These are phyloP conservation scores for Scedosporium aurantiacum DNA, from an alignment of 2,329 filamentous ascomycete genomes.

Conservation along the genomic window DNA sequence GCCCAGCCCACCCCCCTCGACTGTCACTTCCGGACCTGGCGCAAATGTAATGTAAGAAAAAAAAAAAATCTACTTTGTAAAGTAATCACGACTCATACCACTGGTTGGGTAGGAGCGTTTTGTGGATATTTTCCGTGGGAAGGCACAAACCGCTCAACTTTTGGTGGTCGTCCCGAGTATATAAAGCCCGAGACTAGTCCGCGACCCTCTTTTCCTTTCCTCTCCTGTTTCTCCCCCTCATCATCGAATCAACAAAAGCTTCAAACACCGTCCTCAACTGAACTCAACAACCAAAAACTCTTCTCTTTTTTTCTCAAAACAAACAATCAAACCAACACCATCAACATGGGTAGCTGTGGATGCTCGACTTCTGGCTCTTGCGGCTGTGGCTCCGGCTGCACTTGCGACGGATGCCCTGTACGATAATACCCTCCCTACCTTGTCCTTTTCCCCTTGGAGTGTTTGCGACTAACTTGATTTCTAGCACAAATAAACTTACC, in stretches of 20 bases:
- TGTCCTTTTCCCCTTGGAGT: neutral
- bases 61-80: neutral
- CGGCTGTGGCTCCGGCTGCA: constrained; percentile 29
- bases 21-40: neutral
- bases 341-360: constrained; percentile 31
- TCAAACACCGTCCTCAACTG: constrained; percentile 2
- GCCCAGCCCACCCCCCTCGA: neutral
- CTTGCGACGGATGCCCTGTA: constrained; percentile 32
- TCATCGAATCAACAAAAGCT: constrained; percentile 6
- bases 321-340: constrained; percentile 3
- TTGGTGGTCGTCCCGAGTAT: neutral
- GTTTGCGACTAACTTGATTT: neutral
- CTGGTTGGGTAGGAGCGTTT: neutral
- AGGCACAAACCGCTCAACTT: neutral
- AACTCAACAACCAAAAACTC: neutral
- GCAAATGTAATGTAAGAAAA: neutral
- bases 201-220: constrained; percentile 1
- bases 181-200: neutral
- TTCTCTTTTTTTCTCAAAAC: constrained; percentile 5
- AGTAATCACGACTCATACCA: neutral
- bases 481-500: neutral
- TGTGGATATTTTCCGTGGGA: neutral
- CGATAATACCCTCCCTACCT: constrained; percentile 11
- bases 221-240: neutral
- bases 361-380: constrained; percentile 29